These are phyloP conservation scores for Salinomyces thailandicus DNA, from an alignment of 2,329 filamentous ascomycete species.

Conservation along the genomic window DNA sequence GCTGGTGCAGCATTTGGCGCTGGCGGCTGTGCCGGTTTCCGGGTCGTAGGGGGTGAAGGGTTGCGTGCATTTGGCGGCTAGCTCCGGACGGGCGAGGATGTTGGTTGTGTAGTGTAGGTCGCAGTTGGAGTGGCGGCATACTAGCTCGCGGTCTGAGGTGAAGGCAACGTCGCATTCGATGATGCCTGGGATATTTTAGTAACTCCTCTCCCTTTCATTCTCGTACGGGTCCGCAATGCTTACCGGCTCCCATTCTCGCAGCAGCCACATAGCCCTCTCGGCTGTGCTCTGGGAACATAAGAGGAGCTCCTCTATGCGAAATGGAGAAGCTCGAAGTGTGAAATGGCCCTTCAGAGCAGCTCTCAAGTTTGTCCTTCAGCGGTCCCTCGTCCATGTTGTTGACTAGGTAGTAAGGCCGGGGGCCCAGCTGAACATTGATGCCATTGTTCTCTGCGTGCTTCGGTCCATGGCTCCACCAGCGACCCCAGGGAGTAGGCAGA, in stretches of 20 bases:
- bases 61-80: slow-evolving; percentile 52
- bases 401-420: slow-evolving; percentile 54
- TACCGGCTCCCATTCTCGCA: slow-evolving; percentile 55
- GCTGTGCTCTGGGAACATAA: slow-evolving; percentile 57
- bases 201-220: too few species aligned
- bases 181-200: slow-evolving; percentile 29
- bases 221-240: too few species aligned
- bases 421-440: slow-evolving; percentile 46
- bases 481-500: not conserved
- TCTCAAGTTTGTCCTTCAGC: slow-evolving; percentile 49
- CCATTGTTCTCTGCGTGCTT: not conserved
- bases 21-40: slow-evolving; percentile 37
- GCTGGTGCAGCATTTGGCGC: slow-evolving; percentile 59
- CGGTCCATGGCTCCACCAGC: not conserved
- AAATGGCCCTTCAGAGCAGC: slow-evolving; percentile 47
- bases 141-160: slow-evolving; percentile 54
- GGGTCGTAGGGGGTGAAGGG: slow-evolving; percentile 45
- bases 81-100: slow-evolving; percentile 50
- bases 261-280: slow-evolving; percentile 50
- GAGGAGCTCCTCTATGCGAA: slow-evolving; percentile 50
- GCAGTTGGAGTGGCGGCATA: slow-evolving; percentile 58
- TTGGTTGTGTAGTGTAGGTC: slow-evolving; percentile 60
- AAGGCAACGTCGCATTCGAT: slow-evolving; percentile 60
- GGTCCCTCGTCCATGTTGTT: slow-evolving; percentile 51
- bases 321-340: slow-evolving; percentile 47